Percentiles rank a stretch among this genome's conserved stretches.
Evolutionary conservation across 176 grass and related monocot genomes (phyloP).

Genomic region (Carex littledalei): DNA sequence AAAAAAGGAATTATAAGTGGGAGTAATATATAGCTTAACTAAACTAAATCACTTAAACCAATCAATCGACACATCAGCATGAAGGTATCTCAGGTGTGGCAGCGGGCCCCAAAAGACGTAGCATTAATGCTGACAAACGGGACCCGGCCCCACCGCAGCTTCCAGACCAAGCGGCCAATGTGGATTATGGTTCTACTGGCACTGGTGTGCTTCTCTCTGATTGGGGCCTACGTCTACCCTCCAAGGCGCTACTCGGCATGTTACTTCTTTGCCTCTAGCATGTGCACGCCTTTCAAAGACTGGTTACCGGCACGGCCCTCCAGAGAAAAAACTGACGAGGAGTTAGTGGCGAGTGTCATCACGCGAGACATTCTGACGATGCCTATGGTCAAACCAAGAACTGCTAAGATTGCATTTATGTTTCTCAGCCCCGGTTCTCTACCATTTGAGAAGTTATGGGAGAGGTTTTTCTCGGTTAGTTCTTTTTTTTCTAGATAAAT

Average conservation of each 20-base stretch:
- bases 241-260: slow-evolving; percentile 57
- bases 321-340: slow-evolving; percentile 61
- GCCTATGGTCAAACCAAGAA: slow-evolving; percentile 47
- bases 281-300: slow-evolving; percentile 61
- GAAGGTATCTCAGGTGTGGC: slow-evolving; percentile 36
- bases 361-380: slow-evolving; percentile 67
- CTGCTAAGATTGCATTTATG: slow-evolving; percentile 87
- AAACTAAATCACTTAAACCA: background rate
- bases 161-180: slow-evolving; percentile 55
- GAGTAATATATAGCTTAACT: background rate
- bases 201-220: slow-evolving; percentile 56
- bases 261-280: slow-evolving; percentile 72
- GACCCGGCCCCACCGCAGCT: slow-evolving; percentile 34
- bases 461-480: slow-evolving; percentile 82
- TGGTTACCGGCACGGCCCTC: slow-evolving; percentile 55
- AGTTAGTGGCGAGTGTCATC: slow-evolving; percentile 62
- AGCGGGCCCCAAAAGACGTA: slow-evolving; percentile 44
- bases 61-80: slow-evolving; percentile 22
- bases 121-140: slow-evolving; percentile 39
- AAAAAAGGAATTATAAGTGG: background rate
- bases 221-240: slow-evolving; percentile 77
- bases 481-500: background rate
- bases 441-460: slow-evolving; percentile 94
- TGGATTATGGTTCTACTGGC: slow-evolving; percentile 90
- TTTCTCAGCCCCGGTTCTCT: slow-evolving; percentile 84